Conservation (phyloP, 2,329 filamentous ascomycete genomes). For the Fusarium chlamydosporum region DNA sequence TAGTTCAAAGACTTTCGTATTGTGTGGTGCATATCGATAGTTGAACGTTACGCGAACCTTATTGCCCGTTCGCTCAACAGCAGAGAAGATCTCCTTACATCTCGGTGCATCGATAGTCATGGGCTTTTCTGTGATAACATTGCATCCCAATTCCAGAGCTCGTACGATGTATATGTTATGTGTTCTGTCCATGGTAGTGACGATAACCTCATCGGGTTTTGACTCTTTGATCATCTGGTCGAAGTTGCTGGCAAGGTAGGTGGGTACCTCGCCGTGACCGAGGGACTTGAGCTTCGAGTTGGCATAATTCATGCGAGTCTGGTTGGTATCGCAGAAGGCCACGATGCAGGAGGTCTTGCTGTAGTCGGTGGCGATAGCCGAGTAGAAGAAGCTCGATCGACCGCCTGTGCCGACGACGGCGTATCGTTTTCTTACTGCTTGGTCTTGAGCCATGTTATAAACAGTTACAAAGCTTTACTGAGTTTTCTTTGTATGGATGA, state of each 20-base stretch:
- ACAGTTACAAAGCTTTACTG: no score
- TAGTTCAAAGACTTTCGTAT: slow-evolving; percentile 71
- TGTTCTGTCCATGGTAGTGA: slow-evolving; percentile 74
- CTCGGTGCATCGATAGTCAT: slow-evolving; percentile 73
- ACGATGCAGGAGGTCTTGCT: slow-evolving; percentile 65
- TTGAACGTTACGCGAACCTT: slow-evolving; percentile 73
- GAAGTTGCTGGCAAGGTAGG: slow-evolving; percentile 68
- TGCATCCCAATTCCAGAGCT: slow-evolving; percentile 70
- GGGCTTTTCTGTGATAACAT: slow-evolving; percentile 74
- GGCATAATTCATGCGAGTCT: slow-evolving; percentile 70
- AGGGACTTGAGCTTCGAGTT: slow-evolving; percentile 63
- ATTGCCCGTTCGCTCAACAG: slow-evolving; percentile 53
- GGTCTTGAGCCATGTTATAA: slow-evolving; percentile 24
- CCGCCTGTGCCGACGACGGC: slow-evolving; percentile 72
- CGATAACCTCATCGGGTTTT: slow-evolving; percentile 71
- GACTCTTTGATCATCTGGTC: slow-evolving; percentile 70
- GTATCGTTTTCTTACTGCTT: slow-evolving; percentile 59
- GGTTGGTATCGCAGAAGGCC: slow-evolving; percentile 71
- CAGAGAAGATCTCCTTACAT: slow-evolving; percentile 63
- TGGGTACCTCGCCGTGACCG: slow-evolving; percentile 65
- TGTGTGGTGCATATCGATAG: slow-evolving; percentile 75
- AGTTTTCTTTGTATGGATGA: neutral
- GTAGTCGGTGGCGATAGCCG: slow-evolving; percentile 68
- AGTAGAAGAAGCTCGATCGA: slow-evolving; percentile 73
- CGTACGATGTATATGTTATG: slow-evolving; percentile 72